Conservation (phyloP, 768 basidiomycete species). For the Lentinula detonsa region DNA sequence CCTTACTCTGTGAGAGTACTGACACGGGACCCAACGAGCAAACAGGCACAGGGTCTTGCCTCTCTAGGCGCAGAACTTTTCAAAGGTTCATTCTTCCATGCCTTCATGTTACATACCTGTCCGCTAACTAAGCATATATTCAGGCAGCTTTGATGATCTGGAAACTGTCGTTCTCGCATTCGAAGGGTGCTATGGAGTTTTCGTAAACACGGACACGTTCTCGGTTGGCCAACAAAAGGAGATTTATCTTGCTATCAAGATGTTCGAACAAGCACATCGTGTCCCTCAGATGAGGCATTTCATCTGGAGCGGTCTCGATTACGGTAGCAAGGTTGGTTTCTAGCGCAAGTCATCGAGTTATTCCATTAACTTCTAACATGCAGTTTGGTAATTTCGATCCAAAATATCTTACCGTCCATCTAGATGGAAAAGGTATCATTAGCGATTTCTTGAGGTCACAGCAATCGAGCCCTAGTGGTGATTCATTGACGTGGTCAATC, state of each 20-base stretch:
- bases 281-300: slow-evolving; percentile 3
- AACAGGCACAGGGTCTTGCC: slow-evolving; percentile 27
- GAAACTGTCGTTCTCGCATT: slow-evolving; percentile 22
- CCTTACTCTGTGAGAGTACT: slow-evolving; percentile 37
- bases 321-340: slow-evolving; percentile 2
- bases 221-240: slow-evolving; percentile 5
- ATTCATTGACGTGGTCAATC: slow-evolving; percentile 26
- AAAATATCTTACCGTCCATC: slow-evolving; percentile 30
- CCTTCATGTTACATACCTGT: neutral
- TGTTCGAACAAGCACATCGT: slow-evolving; percentile 5
- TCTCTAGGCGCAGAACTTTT: slow-evolving; percentile 25
- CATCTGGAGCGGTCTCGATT: slow-evolving; percentile 7
- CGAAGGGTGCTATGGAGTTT: slow-evolving; percentile 24
- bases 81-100: neutral
- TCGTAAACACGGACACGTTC: slow-evolving; percentile 13
- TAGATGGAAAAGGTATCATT: slow-evolving; percentile 35
- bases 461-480: slow-evolving; percentile 23
- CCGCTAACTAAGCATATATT: neutral
- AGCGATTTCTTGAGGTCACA: slow-evolving; percentile 31
- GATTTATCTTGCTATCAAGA: slow-evolving; percentile 1
- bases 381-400: slow-evolving; percentile 4
- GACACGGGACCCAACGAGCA: slow-evolving; percentile 27
- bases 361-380: no score
- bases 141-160: slow-evolving; percentile 29
- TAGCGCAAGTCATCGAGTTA: neutral